These are phyloP conservation scores for Meyerozyma carpophila DNA, from an alignment of 1,139 yeast genomes.

Conservation along the genomic window DNA sequence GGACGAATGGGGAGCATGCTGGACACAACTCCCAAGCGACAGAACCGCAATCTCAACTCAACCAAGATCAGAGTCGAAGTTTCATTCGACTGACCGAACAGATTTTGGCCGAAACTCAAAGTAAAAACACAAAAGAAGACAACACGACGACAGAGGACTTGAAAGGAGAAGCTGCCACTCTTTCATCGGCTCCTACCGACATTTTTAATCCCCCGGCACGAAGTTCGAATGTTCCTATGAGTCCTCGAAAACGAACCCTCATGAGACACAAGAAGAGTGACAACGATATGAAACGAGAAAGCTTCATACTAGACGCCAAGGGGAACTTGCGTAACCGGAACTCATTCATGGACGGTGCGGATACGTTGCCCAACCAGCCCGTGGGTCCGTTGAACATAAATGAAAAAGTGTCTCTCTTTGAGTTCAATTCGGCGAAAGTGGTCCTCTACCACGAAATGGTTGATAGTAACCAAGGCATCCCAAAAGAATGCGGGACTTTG, in stretches of 20 bases:
- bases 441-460: slow-evolving; percentile 39
- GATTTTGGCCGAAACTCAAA: no score
- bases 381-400: slow-evolving; percentile 18
- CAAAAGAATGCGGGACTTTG: slow-evolving; percentile 35
- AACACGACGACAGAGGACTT: neutral
- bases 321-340: slow-evolving; percentile 18
- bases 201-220: neutral
- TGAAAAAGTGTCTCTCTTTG: slow-evolving; percentile 35
- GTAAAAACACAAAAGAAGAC: no score
- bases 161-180: neutral
- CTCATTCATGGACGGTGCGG: neutral
- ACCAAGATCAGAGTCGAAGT: no score
- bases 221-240: slow-evolving; percentile 9
- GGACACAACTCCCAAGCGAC: neutral
- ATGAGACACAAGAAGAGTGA: slow-evolving; percentile 34
- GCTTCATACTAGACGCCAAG: slow-evolving; percentile 23
- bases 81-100: no score
- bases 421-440: slow-evolving; percentile 32
- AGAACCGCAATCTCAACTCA: neutral
- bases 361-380: neutral
- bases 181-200: no score
- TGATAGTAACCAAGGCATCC: slow-evolving; percentile 7
- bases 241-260: slow-evolving; percentile 38
- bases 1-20: neutral
- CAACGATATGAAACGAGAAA: slow-evolving; percentile 18